These are phyloP conservation scores for Saccharomycopsis synnaedendra DNA, from an alignment of 805 yeast species.

Conservation along the genomic window DNA sequence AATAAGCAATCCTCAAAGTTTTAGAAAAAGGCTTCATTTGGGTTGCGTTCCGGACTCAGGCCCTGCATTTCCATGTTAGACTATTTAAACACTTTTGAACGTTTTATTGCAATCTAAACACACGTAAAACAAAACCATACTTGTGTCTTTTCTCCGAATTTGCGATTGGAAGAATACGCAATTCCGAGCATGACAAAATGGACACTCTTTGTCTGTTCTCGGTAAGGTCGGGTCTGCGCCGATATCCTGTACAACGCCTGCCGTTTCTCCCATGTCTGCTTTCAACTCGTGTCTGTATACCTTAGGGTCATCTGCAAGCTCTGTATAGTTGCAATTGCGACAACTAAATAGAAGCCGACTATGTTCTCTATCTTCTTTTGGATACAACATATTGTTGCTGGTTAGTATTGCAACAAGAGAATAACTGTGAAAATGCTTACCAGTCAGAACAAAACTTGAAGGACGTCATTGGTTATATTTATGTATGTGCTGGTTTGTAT, in stretches of 20 bases:
- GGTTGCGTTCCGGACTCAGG: no score
- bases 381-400: slow-evolving; percentile 94
- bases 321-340: slow-evolving; percentile 89
- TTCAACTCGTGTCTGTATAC: slow-evolving; percentile 90
- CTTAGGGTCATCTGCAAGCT: slow-evolving; percentile 76
- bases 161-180: slow-evolving; percentile 97
- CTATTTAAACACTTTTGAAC: slow-evolving; percentile 8
- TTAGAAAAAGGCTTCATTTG: no score
- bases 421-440: slow-evolving; percentile 20
- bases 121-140: slow-evolving; percentile 90
- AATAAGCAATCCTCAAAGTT: no score
- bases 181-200: slow-evolving; percentile 75
- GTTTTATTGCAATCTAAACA: slow-evolving; percentile 53
- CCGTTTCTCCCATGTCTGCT: slow-evolving; percentile 56
- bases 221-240: slow-evolving; percentile 98
- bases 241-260: slow-evolving; percentile 15
- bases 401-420: neutral
- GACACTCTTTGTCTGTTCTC: slow-evolving; percentile 87
- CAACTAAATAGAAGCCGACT: slow-evolving; percentile 72
- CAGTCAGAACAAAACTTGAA: slow-evolving; percentile 93
- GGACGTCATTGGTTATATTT: slow-evolving; percentile 57
- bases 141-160: slow-evolving; percentile 88
- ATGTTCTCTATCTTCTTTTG: slow-evolving; percentile 82
- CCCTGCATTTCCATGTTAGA: no score
- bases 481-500: neutral